These are phyloP conservation scores for Didymella keratinophila DNA, from an alignment of 2,329 filamentous ascomycete species.

Conservation along the genomic window DNA sequence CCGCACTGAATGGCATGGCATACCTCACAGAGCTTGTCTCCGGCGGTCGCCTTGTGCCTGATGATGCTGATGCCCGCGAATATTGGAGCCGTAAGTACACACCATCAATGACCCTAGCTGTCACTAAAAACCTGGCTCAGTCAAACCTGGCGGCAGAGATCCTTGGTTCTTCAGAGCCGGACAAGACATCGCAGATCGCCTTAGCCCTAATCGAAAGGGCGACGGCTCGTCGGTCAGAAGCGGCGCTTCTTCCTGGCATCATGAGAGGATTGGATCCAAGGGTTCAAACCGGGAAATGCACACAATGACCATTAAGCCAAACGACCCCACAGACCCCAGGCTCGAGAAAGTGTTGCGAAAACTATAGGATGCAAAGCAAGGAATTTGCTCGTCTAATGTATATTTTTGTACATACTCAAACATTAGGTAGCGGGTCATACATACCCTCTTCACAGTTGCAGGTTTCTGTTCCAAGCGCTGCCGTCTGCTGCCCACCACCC, in stretches of 20 bases:
- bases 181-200: slow-evolving; percentile 33
- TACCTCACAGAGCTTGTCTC: slow-evolving; percentile 72
- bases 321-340: slow-evolving; percentile 35
- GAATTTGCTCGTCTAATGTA: slow-evolving; percentile 3
- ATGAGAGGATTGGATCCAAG: slow-evolving; percentile 38
- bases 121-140: slow-evolving; percentile 31
- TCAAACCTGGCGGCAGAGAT: slow-evolving; percentile 43
- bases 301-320: slow-evolving; percentile 36
- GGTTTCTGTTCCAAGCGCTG: background rate
- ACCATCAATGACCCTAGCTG: slow-evolving; percentile 1
- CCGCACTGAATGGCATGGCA: slow-evolving; percentile 73
- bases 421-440: background rate
- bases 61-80: slow-evolving; percentile 78
- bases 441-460: background rate
- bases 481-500: background rate
- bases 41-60: slow-evolving; percentile 74
- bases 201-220: slow-evolving; percentile 27
- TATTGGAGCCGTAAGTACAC: slow-evolving; percentile 74
- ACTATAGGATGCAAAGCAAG: slow-evolving; percentile 7
- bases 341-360: slow-evolving; percentile 40
- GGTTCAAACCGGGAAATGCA: slow-evolving; percentile 41
- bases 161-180: slow-evolving; percentile 47
- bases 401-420: slow-evolving; percentile 4
- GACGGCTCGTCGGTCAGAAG: slow-evolving; percentile 38
- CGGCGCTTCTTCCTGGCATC: slow-evolving; percentile 32